These are phyloP conservation scores for Ambrosiella xylebori DNA, from an alignment of 2,329 filamentous ascomycete genomes.

Conservation along the genomic window DNA sequence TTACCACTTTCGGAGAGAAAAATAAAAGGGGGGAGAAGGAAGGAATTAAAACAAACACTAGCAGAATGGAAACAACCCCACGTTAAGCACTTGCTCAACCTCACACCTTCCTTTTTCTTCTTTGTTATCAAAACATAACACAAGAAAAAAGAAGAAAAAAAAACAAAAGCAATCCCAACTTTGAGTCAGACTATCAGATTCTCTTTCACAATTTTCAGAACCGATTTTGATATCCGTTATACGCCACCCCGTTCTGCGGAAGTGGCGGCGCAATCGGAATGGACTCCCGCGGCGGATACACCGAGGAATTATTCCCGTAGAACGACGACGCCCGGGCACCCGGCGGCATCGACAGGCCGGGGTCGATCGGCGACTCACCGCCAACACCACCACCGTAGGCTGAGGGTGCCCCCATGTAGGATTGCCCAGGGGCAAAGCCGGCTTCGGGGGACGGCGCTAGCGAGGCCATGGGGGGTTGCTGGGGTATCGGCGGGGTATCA, in stretches of 20 bases:
- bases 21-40: not conserved
- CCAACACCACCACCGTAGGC: not conserved
- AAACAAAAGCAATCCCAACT: too few relatives aligned
- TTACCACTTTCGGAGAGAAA: not conserved
- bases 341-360: not conserved
- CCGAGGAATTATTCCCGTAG: not conserved
- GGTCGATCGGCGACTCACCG: slow-evolving; percentile 4
- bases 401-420: not conserved
- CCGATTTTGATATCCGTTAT: not conserved
- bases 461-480: not conserved
- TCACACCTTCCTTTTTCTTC: not conserved
- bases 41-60: not conserved
- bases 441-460: not conserved
- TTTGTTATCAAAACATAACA: not conserved
- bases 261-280: slow-evolving; percentile 5
- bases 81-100: not conserved
- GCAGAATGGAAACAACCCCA: not conserved
- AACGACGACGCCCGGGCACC: not conserved
- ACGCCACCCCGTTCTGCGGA: not conserved
- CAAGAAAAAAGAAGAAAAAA: too few relatives aligned
- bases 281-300: not conserved
- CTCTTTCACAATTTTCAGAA: not conserved
- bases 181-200: not conserved
- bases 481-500: not conserved
- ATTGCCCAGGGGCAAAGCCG: not conserved